Base-by-base conservation (phyloP, 176 grass and related monocot species). In the Eremochloa ophiuroides region DNA sequence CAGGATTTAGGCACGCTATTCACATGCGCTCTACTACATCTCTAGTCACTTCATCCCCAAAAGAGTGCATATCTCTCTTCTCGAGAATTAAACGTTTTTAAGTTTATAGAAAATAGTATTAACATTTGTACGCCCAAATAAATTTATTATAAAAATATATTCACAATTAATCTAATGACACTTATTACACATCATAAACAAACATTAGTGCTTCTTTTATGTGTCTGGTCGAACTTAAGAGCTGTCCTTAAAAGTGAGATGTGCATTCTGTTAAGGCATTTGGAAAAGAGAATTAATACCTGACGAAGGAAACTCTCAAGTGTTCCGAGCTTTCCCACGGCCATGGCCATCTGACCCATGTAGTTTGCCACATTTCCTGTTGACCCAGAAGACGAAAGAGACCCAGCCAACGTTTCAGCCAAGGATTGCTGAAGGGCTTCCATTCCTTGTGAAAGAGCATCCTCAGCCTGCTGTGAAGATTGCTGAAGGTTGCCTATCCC, bases 261-360 rank as follows among this genome's bases (percentile, higher is more conserved):
- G n/a, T 26, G n/a, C n/a, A 59, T 59, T 59, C 55, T 59, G 51
- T 56, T 56, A 56, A 23, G 20, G 71, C 44, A 72, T 59, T 71
- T 37, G 23, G 22, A 75, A 75, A 65, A 25, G 51, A 79, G 38
- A 76, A 22, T 51, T 33, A 47, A 69, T 90, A 98, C 95, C 95
- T 98, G 92, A 18, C 88, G 81, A 89, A 98, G 95, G 75, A 98
- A 98, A 81, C 84, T 98, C 73, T 98, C 95, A 34, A 98, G 88
- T 12, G 95, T 98, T 51, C 95, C 95, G 50, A 98, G 95, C 63
- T 98, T 98, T n/a, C 92, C 95, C 95, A 98, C 94, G 40, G 95
- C 92, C 95, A 98, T 98, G 60, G 95, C 95, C 95, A 98, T 98
- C 84, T 98, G 95, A 76, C 95, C 95, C 95, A 98, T 98, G 75